Evolutionary conservation across 2,329 filamentous ascomycete genomes (phyloP).

Genomic region (Verticillium alfalfae): DNA sequence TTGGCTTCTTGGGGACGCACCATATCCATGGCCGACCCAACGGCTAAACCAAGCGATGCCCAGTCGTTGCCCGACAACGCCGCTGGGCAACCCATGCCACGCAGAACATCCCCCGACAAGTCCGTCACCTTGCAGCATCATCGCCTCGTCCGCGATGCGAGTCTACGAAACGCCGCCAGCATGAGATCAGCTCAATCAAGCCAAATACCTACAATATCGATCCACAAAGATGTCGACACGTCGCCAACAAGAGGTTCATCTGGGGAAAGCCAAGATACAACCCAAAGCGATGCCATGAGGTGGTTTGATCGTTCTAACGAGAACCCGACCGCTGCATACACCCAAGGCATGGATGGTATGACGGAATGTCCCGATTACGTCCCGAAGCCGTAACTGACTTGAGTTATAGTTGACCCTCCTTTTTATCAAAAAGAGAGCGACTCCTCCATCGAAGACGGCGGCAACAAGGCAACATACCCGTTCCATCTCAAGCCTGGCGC

Average conservation of each 20-base stretch:
- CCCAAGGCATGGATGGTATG: constrained; percentile 44
- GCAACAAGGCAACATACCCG: constrained; percentile 12
- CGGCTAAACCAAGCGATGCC: neutral
- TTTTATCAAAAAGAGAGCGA: constrained; percentile 50
- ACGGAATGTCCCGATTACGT: neutral
- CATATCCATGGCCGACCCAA: neutral
- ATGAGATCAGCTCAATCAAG: constrained; percentile 6
- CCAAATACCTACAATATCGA: neutral
- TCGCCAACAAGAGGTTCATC: constrained; percentile 35
- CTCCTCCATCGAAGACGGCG: constrained; percentile 42
- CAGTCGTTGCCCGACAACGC: neutral
- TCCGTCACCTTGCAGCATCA: constrained; percentile 44
- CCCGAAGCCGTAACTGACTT: neutral
- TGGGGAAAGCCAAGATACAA: constrained; percentile 42
- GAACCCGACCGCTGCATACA: constrained; percentile 37
- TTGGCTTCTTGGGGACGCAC: neutral
- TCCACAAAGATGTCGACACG: neutral
- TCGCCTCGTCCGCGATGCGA: constrained; percentile 35
- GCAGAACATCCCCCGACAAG: constrained; percentile 35
- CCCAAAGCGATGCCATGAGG: constrained; percentile 41
- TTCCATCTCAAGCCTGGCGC: constrained; percentile 16
- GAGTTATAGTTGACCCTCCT: constrained; percentile 39
- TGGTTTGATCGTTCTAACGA: constrained; percentile 52
- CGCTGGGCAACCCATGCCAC: constrained; percentile 35
- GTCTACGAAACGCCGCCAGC: constrained; percentile 8